These are phyloP conservation scores for Gastrolobium villosum DNA, from an alignment of 306 rosid species.

Conservation along the genomic window DNA sequence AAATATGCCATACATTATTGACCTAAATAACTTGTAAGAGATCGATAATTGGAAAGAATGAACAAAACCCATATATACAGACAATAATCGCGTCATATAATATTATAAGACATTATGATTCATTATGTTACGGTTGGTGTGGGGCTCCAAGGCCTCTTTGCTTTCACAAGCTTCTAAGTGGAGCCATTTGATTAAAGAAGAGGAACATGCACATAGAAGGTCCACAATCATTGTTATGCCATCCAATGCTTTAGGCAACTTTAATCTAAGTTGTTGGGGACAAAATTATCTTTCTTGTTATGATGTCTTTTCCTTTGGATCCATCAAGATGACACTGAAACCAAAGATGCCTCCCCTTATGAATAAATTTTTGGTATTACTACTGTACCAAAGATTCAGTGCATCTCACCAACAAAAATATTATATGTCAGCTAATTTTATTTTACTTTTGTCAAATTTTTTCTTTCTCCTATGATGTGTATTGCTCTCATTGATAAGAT, in stretches of 20 bases:
- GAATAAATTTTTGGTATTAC: too few relatives aligned
- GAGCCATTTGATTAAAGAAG: conserved; percentile 46
- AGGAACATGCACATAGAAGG: conserved; percentile 39
- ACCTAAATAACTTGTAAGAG: background rate
- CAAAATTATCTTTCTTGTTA: conserved; percentile 55
- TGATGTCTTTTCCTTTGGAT: conserved; percentile 60
- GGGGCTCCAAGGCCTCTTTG: conserved; percentile 37
- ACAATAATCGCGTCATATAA: too few relatives aligned
- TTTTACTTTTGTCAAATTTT: too few relatives aligned
- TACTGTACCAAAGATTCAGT: too few relatives aligned
- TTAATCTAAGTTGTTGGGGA: conserved; percentile 52
- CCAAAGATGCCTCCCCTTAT: conserved; percentile 51
- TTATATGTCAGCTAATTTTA: too few relatives aligned
- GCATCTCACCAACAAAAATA: too few relatives aligned
- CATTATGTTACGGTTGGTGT: conserved; percentile 23
- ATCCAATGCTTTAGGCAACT: conserved; percentile 46
- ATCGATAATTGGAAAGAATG: background rate
- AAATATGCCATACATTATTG: background rate
- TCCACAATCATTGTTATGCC: conserved; percentile 50
- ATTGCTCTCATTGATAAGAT: too few relatives aligned
- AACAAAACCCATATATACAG: background rate
- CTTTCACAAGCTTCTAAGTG: conserved; percentile 59
- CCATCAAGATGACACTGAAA: conserved; percentile 74
- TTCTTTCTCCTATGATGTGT: too few relatives aligned
- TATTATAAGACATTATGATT: conserved; percentile 37